phyloP scores from a whole-genome alignment of 73 alveolate genomes.

The Tetrahymena borealis region DNA sequence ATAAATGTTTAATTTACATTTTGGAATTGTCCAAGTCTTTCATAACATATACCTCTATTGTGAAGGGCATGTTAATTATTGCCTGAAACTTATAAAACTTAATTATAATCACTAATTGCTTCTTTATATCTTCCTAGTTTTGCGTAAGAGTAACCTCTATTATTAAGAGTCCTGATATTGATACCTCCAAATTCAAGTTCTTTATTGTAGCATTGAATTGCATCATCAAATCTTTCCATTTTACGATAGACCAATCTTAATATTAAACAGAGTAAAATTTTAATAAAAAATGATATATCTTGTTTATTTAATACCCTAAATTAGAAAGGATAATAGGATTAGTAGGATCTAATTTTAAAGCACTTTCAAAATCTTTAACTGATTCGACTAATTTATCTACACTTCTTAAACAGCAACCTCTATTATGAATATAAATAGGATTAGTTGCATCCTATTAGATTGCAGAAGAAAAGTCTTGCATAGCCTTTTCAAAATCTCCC shows the following conservation, averaged over 20 bases:
- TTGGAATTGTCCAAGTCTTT: constrained; percentile 78
- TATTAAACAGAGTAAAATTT: not conserved
- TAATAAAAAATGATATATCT: not conserved
- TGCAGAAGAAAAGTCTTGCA: constrained; percentile 82
- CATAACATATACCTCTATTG: constrained; percentile 92
- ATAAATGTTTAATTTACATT: constrained; percentile 28
- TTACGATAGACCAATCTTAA: constrained; percentile 74
- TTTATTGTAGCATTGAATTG: constrained; percentile 85
- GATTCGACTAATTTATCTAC: constrained; percentile 77
- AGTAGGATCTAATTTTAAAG: constrained; percentile 79
- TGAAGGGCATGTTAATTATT: constrained; percentile 90
- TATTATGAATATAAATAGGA: constrained; percentile 95
- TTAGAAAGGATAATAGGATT: constrained; percentile 90
- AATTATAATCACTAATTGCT: constrained; percentile 87
- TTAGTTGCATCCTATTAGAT: constrained; percentile 79
- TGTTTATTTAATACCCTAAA: constrained; percentile 53
- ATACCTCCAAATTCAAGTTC: constrained; percentile 62
- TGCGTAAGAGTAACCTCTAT: constrained; percentile 94
- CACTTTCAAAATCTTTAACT: constrained; percentile 85
- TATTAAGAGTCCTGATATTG: constrained; percentile 75
- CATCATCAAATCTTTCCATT: constrained; percentile 85
- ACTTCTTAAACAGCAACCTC: constrained; percentile 96
- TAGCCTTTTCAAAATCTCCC: constrained; percentile 90
- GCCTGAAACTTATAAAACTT: constrained; percentile 64
- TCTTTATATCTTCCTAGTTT: constrained; percentile 79